Evolutionary conservation across 1,284 basidiomycete species (phyloP).

Genomic region (Sanghuangporus weigelae): DNA sequence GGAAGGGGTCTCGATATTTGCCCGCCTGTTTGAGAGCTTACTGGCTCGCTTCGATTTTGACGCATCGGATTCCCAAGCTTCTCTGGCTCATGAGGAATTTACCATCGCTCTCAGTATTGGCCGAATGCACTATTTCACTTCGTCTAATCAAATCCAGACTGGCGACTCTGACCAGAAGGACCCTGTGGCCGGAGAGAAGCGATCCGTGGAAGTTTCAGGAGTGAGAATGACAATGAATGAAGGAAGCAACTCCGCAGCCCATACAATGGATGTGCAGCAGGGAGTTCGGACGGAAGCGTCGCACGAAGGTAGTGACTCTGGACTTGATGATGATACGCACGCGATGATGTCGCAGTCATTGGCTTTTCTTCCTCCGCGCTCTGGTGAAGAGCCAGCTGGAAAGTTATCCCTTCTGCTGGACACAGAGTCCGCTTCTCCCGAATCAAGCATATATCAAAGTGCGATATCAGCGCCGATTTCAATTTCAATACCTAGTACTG

Average conservation of each 20-base stretch:
- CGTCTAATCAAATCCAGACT: constrained; percentile 27
- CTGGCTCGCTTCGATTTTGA: constrained; percentile 80
- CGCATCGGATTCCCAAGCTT: constrained; percentile 63
- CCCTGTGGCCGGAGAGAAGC: constrained; percentile 31
- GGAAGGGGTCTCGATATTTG: constrained; percentile 74
- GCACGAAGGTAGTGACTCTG: constrained; percentile 22
- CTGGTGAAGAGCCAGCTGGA: constrained; percentile 28
- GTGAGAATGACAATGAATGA: constrained; percentile 40
- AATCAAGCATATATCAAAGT: constrained; percentile 69
- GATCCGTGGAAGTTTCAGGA: constrained; percentile 48
- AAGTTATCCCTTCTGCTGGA: constrained; percentile 39
- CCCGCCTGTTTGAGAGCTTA: constrained; percentile 77
- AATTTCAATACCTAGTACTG: neutral
- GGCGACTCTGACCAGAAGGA: constrained; percentile 5
- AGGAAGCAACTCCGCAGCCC: constrained; percentile 24
- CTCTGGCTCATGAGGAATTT: constrained; percentile 56
- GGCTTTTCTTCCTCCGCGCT: constrained; percentile 41
- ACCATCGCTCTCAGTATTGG: constrained; percentile 55
- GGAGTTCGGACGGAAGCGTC: neutral
- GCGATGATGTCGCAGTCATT: constrained; percentile 74
- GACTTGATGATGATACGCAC: constrained; percentile 59
- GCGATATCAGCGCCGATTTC: constrained; percentile 44
- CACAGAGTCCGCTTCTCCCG: constrained; percentile 33
- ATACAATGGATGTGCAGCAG: constrained; percentile 1
- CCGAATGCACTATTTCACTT: constrained; percentile 50